Evolutionary conservation across 371 early-diverging fungal species (phyloP).

Genomic region (Parasitella parasitica): DNA sequence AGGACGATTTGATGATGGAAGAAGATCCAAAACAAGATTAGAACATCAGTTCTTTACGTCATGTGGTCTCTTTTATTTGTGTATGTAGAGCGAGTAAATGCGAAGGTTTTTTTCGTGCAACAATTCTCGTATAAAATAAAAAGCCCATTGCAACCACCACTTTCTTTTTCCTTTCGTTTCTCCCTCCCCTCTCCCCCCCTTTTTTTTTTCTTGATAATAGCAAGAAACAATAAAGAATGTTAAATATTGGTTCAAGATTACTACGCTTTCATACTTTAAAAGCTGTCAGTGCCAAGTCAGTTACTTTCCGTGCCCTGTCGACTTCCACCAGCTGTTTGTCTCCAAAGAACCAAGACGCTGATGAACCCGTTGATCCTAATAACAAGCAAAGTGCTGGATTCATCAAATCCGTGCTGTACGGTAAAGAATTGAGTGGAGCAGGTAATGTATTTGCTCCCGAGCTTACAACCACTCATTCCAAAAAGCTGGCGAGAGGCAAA

Average conservation of each 20-base stretch:
- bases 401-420: slow-evolving; percentile 65
- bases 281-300: not conserved
- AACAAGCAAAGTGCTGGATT: slow-evolving; percentile 30
- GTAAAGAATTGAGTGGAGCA: slow-evolving; percentile 52
- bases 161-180: not conserved
- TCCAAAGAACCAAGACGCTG: slow-evolving; percentile 5
- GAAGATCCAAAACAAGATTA: slow-evolving; percentile 9
- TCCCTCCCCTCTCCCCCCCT: not conserved
- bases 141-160: no score
- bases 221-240: not conserved
- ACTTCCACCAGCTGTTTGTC: not conserved
- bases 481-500: slow-evolving; percentile 83
- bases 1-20: slow-evolving; percentile 15
- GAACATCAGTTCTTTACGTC: slow-evolving; percentile 4
- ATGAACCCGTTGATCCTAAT: not conserved
- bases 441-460: slow-evolving; percentile 32
- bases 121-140: not conserved
- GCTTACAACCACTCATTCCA: slow-evolving; percentile 64
- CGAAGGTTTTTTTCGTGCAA: slow-evolving; percentile 1
- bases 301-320: not conserved
- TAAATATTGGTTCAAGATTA: not conserved
- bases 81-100: not conserved
- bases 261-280: not conserved
- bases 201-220: not conserved
- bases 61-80: not conserved